Evolutionary conservation across 192 early-diverging fungal species (phyloP), one percentile per base, ranked within the genome.

Genomic region (Podila verticillata): DNA sequence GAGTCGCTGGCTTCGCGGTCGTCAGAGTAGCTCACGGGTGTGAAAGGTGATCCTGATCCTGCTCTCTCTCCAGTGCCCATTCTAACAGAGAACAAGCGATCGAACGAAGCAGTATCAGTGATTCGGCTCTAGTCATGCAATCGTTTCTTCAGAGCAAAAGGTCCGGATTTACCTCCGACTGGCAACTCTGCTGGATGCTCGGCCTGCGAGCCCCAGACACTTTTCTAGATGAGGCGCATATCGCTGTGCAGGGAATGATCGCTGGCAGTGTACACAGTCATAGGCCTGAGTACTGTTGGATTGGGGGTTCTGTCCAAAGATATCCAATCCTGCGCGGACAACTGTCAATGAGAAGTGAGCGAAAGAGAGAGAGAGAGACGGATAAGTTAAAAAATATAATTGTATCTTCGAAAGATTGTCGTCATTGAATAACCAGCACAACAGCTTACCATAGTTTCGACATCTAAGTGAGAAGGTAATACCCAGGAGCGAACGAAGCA

Each of bases 171-270:
- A 87, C 86, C 85, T 85, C 59, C 89, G 68, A 71, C 80, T 91
- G 7, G 90, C 88, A 28, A 87, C 85, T 49, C 89, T 81, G 68
- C 85, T 89, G 29, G 87, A 87, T 15, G 78, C 70, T 70, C 93
- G 79, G 12, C 93, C 89, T 13, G 92, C 90, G 35, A 97, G 81
- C 9, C 96, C 96, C 66, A 97, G 84, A 85, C 96, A 97, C 71
- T 96, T 97, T 86, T 96, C 95, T 49, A 97, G 86, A 75, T 97
- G 96, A 32, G 95, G 89, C 6, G 96, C 96, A 78, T 95, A 97
- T 72, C 96, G 88, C 44, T 89, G 86, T n/a, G 93, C 92, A 28
- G 96, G 93, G 75, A 89, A 95, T 36, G 84, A 82, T 32, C 87
- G 85, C 66, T 91, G 85, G 85, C 96, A 97, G 81, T 90, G 92